Evolutionary conservation across 331 rosid genomes (phyloP).

Genomic region (Dryas integrifolia): DNA sequence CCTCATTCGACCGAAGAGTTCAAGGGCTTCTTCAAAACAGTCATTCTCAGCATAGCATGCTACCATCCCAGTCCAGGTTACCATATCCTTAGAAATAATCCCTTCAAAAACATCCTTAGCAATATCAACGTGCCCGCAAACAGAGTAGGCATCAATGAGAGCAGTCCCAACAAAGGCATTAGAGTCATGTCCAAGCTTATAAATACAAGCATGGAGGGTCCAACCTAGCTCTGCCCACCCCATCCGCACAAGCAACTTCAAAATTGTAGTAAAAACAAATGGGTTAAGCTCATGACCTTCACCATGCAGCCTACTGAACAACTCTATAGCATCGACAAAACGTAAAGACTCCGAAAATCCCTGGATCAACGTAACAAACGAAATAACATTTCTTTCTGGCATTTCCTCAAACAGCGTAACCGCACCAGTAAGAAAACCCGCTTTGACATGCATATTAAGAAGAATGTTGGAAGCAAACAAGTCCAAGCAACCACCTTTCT

Average conservation of each 20-base stretch:
- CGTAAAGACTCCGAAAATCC: conserved; percentile 27
- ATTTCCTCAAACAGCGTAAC: conserved; percentile 44
- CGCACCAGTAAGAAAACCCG: conserved; percentile 26
- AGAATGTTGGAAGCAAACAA: conserved; percentile 45
- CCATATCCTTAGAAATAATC: conserved; percentile 46
- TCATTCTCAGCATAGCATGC: conserved; percentile 46
- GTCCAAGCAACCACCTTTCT: conserved; percentile 43
- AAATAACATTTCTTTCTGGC: conserved; percentile 35
- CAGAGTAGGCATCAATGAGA: conserved; percentile 49
- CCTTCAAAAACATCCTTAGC: conserved; percentile 39
- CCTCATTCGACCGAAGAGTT: conserved; percentile 39
- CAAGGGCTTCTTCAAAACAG: conserved; percentile 36
- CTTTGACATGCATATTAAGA: conserved; percentile 34
- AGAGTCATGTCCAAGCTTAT: conserved; percentile 36
- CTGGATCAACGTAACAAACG: conserved; percentile 49
- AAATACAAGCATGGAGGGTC: conserved; percentile 40
- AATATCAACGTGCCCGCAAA: conserved; percentile 33
- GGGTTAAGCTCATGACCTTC: conserved; percentile 49
- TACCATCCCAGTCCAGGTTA: conserved; percentile 54
- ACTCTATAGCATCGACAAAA: conserved; percentile 31
- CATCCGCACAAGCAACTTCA: conserved; percentile 45
- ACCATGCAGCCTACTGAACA: conserved; percentile 40
- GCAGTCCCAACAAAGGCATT: conserved; percentile 50
- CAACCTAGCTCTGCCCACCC: conserved; percentile 39
- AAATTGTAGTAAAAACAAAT: conserved; percentile 40